A percentile compares a stretch with the other conserved stretches of the same genome.
These are phyloP conservation scores for Didymella glomerata DNA, from an alignment of 2,329 filamentous ascomycete species.

Conservation along the genomic window DNA sequence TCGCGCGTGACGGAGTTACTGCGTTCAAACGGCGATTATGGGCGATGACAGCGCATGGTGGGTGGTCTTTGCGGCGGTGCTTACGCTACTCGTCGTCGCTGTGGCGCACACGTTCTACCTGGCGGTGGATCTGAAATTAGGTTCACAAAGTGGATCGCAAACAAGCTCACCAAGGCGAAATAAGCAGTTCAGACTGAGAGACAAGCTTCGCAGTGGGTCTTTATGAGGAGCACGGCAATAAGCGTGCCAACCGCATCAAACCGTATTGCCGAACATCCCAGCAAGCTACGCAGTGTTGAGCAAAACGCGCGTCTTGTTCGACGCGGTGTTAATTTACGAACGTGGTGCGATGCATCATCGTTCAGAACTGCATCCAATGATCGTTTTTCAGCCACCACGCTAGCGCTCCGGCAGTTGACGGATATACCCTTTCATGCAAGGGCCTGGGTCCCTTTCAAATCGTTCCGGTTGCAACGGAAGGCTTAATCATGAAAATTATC, in stretches of 20 bases:
- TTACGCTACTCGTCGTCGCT: slow-evolving; percentile 2
- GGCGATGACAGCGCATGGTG: background rate
- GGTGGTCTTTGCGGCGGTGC: slow-evolving; percentile 8
- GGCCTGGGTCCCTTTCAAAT: background rate
- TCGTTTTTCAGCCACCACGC: slow-evolving; percentile 1
- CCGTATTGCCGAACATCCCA: slow-evolving; percentile 7
- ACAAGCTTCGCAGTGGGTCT: slow-evolving; percentile 16
- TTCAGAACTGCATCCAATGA: slow-evolving; percentile 6
- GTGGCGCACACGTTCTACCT: slow-evolving; percentile 3
- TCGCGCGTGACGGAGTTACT: background rate
- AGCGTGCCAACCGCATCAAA: background rate
- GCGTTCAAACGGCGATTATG: background rate
- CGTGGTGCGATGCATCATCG: slow-evolving; percentile 5
- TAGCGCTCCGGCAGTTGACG: slow-evolving; percentile 13
- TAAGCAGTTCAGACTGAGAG: slow-evolving; percentile 8
- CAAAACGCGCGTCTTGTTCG: slow-evolving; percentile 7
- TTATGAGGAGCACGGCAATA: slow-evolving; percentile 10
- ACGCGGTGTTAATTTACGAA: slow-evolving; percentile 2
- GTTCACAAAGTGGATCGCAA: slow-evolving; percentile 1
- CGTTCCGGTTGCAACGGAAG: slow-evolving; percentile 3
- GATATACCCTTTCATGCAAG: slow-evolving; percentile 14
- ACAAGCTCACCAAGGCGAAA: slow-evolving; percentile 13
- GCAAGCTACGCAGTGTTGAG: slow-evolving; percentile 6
- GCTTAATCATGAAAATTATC: background rate
- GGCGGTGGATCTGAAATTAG: background rate